These are phyloP conservation scores for Sanghuangporus baumii DNA, from an alignment of 1,284 basidiomycete species.

Conservation along the genomic window DNA sequence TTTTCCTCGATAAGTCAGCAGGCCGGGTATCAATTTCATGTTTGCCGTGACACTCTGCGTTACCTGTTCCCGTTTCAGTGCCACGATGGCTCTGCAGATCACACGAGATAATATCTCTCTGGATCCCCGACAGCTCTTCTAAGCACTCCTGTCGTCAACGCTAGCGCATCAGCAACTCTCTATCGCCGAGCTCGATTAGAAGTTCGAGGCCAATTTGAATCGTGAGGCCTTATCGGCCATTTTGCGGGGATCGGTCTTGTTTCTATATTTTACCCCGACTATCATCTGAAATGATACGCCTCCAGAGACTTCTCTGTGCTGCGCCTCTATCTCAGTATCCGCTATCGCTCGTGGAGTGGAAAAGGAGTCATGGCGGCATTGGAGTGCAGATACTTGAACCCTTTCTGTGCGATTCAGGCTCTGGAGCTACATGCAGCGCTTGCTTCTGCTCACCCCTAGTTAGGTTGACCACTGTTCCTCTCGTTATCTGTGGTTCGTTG, in stretches of 20 bases:
- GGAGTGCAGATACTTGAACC: neutral
- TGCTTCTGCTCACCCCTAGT: neutral
- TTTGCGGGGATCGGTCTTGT: neutral
- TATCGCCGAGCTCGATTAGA: neutral
- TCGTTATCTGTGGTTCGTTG: neutral
- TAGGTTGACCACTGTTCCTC: neutral
- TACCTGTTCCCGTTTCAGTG: neutral
- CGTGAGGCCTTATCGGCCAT: neutral
- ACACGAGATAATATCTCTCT: neutral
- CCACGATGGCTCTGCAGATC: conserved; percentile 1
- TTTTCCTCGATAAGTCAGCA: neutral
- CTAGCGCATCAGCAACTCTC: neutral
- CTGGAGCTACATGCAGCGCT: neutral
- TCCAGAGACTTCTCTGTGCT: neutral
- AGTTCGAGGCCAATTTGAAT: neutral
- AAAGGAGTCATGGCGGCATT: neutral
- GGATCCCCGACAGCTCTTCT: neutral
- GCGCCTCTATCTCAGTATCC: neutral
- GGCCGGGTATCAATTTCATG: neutral
- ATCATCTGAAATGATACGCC: neutral
- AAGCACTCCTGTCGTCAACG: neutral
- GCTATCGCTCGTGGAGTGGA: neutral
- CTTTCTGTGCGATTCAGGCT: neutral
- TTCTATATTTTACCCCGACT: neutral
- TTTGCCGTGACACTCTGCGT: neutral